Base-by-base conservation (phyloP, 805 yeast genomes). In the Kockiozyma suomiensis region DNA sequence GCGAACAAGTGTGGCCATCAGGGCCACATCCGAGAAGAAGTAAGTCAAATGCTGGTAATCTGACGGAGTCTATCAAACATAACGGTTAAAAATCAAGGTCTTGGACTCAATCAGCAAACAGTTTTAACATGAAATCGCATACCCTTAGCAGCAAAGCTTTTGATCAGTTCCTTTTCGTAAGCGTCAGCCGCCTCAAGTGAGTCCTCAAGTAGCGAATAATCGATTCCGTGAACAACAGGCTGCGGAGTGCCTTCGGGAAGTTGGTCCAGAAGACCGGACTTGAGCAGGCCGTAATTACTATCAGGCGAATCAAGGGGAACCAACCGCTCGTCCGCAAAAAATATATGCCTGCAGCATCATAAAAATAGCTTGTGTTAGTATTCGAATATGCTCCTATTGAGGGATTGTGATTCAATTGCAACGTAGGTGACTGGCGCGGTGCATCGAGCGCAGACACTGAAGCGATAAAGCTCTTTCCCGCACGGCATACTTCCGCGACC, bases 1-100 rank as follows among this genome's bases (percentile, higher is more conserved):
- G 81, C n/a, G 96, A 90, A 54, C 97, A 97, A 70, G 90, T 89
- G 74, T 93, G 99, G 23, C 99, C 99, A 74, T 93, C 99, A 2
- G 98, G 98, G 0, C 99, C 99, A 79, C 98, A 93, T 26, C 99
- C 99, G 60, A 94, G 79, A 66, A 94, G 78, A 64, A 94, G 82
- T 55, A 94, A 77, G 74, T 94, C 98, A 76, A 94, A 93, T 84
- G 90, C 85, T 61, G 99, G 99, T 63, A 93, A 81, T 75, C 92
- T 91, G 58, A 94, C 99, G 17, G 96, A 87, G 74, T 94, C 98
- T 73, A 25, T 21, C 28, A 15, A 40, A 38, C 8, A 23, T 40
- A 25, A 30, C 30, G 8, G 40, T 35, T 17, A 33, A 38, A 32
- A 25, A 13, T 42, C n/a, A 23, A 30, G 6, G 33, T 30, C 33